Percentiles rank a stretch among this genome's conserved stretches.
Conservation (phyloP, 2,329 filamentous ascomycete species). For the Alternaria panax region DNA sequence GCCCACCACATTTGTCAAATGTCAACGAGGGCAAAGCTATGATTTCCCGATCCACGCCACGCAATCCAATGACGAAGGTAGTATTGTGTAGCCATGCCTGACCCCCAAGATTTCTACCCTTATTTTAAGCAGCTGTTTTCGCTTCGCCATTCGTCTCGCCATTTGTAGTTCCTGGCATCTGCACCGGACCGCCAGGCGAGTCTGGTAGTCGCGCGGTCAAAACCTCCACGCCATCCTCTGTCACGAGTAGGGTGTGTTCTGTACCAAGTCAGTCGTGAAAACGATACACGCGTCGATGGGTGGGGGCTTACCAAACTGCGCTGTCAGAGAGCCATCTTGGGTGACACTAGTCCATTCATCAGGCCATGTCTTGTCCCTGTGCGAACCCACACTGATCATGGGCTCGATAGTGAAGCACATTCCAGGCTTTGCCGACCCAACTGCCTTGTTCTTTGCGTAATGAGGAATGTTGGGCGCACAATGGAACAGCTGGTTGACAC, state of each 20-base stretch:
- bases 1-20: neutral
- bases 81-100: neutral
- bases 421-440: slow-evolving; percentile 90
- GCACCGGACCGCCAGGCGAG: slow-evolving; percentile 77
- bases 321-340: slow-evolving; percentile 84
- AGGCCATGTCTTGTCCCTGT: slow-evolving; percentile 94
- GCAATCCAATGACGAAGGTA: neutral
- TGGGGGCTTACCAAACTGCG: slow-evolving; percentile 78
- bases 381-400: slow-evolving; percentile 93
- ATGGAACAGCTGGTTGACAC: slow-evolving; percentile 93
- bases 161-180: slow-evolving; percentile 57
- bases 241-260: slow-evolving; percentile 86
- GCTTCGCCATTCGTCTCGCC: slow-evolving; percentile 35
- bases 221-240: slow-evolving; percentile 81
- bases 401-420: slow-evolving; percentile 99
- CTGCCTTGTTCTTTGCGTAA: slow-evolving; percentile 98
- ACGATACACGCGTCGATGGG: neutral
- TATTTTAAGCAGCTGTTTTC: slow-evolving; percentile 24
- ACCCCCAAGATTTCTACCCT: neutral
- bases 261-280: slow-evolving; percentile 19
- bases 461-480: slow-evolving; percentile 93
- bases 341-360: slow-evolving; percentile 99
- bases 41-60: neutral
- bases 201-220: slow-evolving; percentile 75
- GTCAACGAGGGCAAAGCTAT: neutral